Percentiles rank a stretch among this genome's conserved stretches.
phyloP scores from a whole-genome alignment of 441 rosid genomes.

The Biscutella laevigata region DNA sequence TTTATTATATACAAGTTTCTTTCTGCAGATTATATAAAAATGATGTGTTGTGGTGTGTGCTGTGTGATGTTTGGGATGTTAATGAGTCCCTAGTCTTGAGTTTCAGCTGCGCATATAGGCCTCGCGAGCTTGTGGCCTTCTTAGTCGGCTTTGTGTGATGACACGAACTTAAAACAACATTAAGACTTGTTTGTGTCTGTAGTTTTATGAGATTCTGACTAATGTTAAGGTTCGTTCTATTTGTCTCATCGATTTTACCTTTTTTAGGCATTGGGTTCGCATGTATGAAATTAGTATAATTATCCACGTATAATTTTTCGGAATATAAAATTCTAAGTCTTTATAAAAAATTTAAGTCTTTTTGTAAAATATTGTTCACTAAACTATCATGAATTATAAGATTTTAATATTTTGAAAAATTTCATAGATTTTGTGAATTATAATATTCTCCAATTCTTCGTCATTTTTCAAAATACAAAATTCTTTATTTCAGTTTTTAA shows the following conservation, averaged over 20 bases:
- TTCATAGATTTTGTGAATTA: too few species aligned
- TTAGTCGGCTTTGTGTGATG: slow-evolving; percentile 10
- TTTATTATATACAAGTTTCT: neutral
- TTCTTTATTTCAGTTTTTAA: too few species aligned
- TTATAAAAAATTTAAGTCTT: too few species aligned
- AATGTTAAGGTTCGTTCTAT: neutral
- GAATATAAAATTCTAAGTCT: too few species aligned
- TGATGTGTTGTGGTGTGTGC: slow-evolving; percentile 15
- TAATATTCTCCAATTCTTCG: too few species aligned
- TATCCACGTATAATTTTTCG: too few species aligned
- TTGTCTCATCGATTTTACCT: neutral
- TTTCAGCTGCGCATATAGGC: slow-evolving; percentile 19
- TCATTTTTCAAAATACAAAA: too few species aligned
- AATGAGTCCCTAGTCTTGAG: slow-evolving; percentile 9
- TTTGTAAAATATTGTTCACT: too few species aligned
- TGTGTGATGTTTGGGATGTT: slow-evolving; percentile 19
- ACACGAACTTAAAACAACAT: slow-evolving; percentile 13
- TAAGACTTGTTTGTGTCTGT: neutral
- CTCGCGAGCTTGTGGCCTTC: slow-evolving; percentile 18
- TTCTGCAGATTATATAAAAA: slow-evolving; percentile 2
- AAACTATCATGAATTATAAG: too few species aligned
- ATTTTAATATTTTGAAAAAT: too few species aligned
- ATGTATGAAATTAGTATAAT: too few species aligned
- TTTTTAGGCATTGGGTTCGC: too few species aligned
- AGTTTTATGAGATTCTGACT: neutral